Evolutionary conservation across 441 rosid genomes (phyloP), one percentile per base, ranked within the genome.

Genomic region (Geranium incanum): DNA sequence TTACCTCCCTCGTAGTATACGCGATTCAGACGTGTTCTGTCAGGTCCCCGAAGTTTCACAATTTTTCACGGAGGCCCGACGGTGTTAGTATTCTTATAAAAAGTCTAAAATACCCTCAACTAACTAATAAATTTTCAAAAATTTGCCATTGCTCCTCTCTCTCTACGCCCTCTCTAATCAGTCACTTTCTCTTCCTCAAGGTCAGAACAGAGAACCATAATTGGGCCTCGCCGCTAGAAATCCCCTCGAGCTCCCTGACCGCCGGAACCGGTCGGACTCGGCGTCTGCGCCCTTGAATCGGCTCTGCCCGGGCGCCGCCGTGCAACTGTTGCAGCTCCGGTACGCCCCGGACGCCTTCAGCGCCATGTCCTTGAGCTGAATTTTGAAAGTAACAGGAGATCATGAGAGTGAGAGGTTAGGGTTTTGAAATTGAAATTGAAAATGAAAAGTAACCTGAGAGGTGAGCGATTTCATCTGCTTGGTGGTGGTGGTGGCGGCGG

Each of bases 331-430:
- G 78, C 97, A 94, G 77, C 88, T 93, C 68, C 88, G 84, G 84
- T 94, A 94, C 62, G 98, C 97, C 9, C 98, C 98, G 1, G 96
- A 94, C 15, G 96, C 98, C 78, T 94, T 94, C 9, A 94, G 75
- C 68, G 96, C 97, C 97, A 94, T 94, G 63, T 94, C 97, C 72
- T 77, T 86, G 12, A 93, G 86, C 98, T 93, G 38, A 19, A 69
- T 38, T 67, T 50, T 62, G 73, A 70, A 36, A 39, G 43, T 19
- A 37, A 28, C 33, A 28, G 33, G 66, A 37, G 38, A 41, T 1
- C 6, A 48, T 28, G 68, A 73, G 15, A 21, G 3, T 7, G 13
- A 23, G 41, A 6, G 52, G 66, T 37, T n/a, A 13, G 4, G 13
- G 15, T 0, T 21, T 65, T 39, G 36, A 33, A 11, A 64, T 18